Percentiles rank a stretch among this genome's conserved stretches.
phyloP scores from a whole-genome alignment of 2,329 filamentous ascomycete species.

The Endothia cerciana region DNA sequence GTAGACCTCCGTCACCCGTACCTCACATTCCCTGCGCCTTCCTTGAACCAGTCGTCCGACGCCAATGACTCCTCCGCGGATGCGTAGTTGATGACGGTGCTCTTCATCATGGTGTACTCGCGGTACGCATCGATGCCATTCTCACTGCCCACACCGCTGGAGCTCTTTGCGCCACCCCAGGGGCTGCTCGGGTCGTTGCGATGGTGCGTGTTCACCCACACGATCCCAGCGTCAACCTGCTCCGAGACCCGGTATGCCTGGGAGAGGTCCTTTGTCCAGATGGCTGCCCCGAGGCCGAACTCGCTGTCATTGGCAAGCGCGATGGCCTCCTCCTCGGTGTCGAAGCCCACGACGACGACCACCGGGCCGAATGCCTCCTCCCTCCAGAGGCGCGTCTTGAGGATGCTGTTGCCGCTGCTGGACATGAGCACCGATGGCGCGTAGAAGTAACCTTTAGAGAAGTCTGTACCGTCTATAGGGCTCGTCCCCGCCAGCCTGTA shows the following conservation, averaged over 20 bases:
- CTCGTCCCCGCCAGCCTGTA: conserved; percentile 52
- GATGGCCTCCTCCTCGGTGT: conserved; percentile 72
- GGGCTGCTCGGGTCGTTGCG: conserved; percentile 73
- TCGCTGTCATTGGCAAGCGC: conserved; percentile 72
- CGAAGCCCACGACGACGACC: conserved; percentile 75
- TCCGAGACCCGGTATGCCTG: conserved; percentile 75
- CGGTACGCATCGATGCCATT: conserved; percentile 69
- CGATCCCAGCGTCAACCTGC: conserved; percentile 67
- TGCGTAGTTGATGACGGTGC: conserved; percentile 72
- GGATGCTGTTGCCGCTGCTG: conserved; percentile 61
- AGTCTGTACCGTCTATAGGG: conserved; percentile 53
- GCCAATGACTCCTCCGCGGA: conserved; percentile 53
- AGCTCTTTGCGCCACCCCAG: conserved; percentile 67
- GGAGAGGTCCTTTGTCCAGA: conserved; percentile 77
- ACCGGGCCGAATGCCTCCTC: conserved; percentile 87
- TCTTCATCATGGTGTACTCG: conserved; percentile 64
- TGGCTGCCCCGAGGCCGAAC: conserved; percentile 76
- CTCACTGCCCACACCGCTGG: conserved; percentile 72
- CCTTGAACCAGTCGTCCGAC: conserved; percentile 70
- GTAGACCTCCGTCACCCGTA: conserved; percentile 54
- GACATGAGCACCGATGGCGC: conserved; percentile 72
- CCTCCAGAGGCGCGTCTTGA: conserved; percentile 72
- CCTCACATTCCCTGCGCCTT: conserved; percentile 58
- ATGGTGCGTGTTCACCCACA: conserved; percentile 66
- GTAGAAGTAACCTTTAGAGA: conserved; percentile 72